Evolutionary conservation across 352 stramenopile species (phyloP).

Genomic region (Pythium periplocum): DNA sequence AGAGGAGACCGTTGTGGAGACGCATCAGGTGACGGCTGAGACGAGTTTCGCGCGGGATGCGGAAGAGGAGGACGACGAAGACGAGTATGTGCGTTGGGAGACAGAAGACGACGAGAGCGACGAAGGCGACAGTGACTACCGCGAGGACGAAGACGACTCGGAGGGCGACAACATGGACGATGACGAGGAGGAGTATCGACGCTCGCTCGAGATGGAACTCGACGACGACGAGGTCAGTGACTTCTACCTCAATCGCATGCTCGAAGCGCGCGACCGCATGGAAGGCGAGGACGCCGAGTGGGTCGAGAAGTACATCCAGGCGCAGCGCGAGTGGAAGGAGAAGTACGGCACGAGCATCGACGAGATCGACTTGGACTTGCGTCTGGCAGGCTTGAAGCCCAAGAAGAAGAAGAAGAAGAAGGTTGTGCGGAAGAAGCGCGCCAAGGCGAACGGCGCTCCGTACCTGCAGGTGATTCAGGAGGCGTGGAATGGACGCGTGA

Average conservation of each 20-base stretch:
- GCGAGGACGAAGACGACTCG: not conserved
- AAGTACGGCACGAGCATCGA: slow-evolving; percentile 28
- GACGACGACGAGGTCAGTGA: slow-evolving; percentile 21
- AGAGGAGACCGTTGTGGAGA: too few relatives aligned
- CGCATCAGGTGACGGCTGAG: not conserved
- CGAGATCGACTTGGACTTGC: slow-evolving; percentile 20
- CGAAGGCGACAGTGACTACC: slow-evolving; percentile 18
- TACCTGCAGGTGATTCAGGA: not conserved
- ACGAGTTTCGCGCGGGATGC: not conserved
- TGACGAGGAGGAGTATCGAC: slow-evolving; percentile 9
- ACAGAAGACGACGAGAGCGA: slow-evolving; percentile 5
- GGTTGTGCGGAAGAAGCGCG: too few relatives aligned
- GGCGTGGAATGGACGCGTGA: slow-evolving; percentile 7
- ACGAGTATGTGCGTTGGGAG: slow-evolving; percentile 1
- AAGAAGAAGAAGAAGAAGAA: not conserved
- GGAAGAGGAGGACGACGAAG: not conserved
- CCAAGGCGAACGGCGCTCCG: not conserved
- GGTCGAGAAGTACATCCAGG: slow-evolving; percentile 24
- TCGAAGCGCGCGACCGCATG: slow-evolving; percentile 14
- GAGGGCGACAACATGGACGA: slow-evolving; percentile 2
- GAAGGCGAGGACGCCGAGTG: slow-evolving; percentile 21
- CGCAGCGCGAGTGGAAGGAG: slow-evolving; percentile 26
- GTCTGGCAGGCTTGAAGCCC: slow-evolving; percentile 1
- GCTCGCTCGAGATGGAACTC: slow-evolving; percentile 14
- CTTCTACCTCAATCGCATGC: slow-evolving; percentile 25